phyloP scores from a whole-genome alignment of 805 yeast genomes.

The Candida sanyiensis region DNA sequence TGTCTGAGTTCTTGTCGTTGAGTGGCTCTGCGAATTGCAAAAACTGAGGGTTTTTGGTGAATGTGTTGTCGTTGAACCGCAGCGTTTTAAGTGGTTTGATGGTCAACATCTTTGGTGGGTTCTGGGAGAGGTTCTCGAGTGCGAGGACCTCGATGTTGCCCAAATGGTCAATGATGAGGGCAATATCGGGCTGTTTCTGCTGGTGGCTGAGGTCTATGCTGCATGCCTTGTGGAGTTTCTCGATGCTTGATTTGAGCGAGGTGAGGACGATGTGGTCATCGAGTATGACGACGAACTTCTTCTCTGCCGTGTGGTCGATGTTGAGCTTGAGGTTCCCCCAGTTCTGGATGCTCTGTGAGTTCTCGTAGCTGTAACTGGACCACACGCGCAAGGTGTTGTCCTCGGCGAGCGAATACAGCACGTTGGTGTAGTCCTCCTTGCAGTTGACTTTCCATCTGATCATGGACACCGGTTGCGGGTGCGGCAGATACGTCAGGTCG shows the following conservation, averaged over 20 bases:
- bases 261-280: conserved; percentile 35
- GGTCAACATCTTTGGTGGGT: conserved; percentile 50
- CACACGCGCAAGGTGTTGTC: conserved; percentile 61
- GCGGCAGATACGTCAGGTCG: conserved; percentile 65
- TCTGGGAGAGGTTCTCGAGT: conserved; percentile 43
- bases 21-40: conserved; percentile 32
- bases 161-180: conserved; percentile 34
- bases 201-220: conserved; percentile 15
- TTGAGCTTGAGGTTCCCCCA: conserved; percentile 45
- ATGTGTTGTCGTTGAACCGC: conserved; percentile 21
- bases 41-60: conserved; percentile 29
- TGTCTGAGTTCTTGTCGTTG: conserved; percentile 21
- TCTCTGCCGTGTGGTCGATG: conserved; percentile 9
- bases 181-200: conserved; percentile 36
- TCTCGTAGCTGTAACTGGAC: conserved; percentile 58
- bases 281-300: conserved; percentile 33
- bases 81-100: conserved; percentile 33
- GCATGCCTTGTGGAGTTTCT: conserved; percentile 19
- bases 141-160: conserved; percentile 42
- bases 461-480: conserved; percentile 50
- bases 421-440: conserved; percentile 36
- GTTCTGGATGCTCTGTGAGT: conserved; percentile 48
- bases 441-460: conserved; percentile 47
- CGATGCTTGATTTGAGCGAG: conserved; percentile 17
- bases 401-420: conserved; percentile 58